Evolutionary conservation across 331 rosid genomes (phyloP).

Genomic region (Malus hybrid): DNA sequence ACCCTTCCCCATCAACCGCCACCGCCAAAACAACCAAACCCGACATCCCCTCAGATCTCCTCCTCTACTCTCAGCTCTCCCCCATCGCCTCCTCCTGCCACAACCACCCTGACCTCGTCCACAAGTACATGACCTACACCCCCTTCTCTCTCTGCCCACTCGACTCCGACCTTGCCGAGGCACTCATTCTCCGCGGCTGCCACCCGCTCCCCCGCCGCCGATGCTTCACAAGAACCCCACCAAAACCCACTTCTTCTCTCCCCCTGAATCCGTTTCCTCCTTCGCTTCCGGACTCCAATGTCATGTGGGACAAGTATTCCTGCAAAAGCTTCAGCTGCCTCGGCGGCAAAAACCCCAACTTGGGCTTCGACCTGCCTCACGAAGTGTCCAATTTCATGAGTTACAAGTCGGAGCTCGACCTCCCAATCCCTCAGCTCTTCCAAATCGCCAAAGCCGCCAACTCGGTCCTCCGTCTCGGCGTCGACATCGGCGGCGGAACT

Average conservation of each 20-base stretch:
- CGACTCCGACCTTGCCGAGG: conserved; percentile 57
- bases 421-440: conserved; percentile 61
- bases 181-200: conserved; percentile 76
- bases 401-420: conserved; percentile 60
- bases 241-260: conserved; percentile 46
- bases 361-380: conserved; percentile 45
- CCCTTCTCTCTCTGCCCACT: conserved; percentile 70
- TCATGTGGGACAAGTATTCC: conserved; percentile 61
- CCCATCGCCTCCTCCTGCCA: conserved; percentile 84
- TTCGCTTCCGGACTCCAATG: conserved; percentile 46
- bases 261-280: conserved; percentile 48
- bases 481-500: conserved; percentile 83
- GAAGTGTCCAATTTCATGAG: conserved; percentile 36
- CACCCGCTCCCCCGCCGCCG: conserved; percentile 98
- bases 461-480: conserved; percentile 61
- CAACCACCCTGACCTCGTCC: conserved; percentile 69
- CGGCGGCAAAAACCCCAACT: conserved; percentile 40
- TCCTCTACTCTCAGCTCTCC: conserved; percentile 61
- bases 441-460: conserved; percentile 63
- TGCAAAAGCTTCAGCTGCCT: conserved; percentile 69
- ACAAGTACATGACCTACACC: conserved; percentile 68
- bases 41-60: conserved; percentile 61
- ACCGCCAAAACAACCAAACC: not conserved
- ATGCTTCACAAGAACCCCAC: conserved; percentile 73
- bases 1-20: not conserved